Conservation (phyloP, 1,284 basidiomycete species). For the Ustilago esculenta region DNA sequence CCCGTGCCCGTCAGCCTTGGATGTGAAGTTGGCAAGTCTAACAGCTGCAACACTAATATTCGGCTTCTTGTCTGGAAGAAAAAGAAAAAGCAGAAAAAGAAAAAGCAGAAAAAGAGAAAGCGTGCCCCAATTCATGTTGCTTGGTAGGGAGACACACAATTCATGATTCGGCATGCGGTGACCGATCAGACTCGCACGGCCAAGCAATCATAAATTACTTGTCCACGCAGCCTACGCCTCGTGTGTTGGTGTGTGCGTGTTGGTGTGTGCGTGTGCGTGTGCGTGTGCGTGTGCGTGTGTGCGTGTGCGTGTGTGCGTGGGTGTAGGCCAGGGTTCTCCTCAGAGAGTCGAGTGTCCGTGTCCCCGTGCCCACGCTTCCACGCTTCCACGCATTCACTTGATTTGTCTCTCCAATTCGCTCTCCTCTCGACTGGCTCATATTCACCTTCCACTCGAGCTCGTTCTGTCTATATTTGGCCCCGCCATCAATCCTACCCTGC, state of each 20-base stretch:
- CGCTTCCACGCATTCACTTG: conserved; percentile 31
- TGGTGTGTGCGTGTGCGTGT: conserved; percentile 6
- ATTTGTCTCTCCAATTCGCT: background rate
- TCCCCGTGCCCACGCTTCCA: conserved; percentile 10
- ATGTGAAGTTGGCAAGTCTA: background rate
- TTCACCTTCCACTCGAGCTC: background rate
- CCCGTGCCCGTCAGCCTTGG: no score
- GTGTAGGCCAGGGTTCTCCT: no score
- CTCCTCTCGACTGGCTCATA: background rate
- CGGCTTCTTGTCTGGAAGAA: conserved; percentile 2
- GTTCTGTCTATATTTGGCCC: no score
- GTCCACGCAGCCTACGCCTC: no score
- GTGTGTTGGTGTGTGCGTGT: conserved; percentile 2
- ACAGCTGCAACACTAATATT: background rate
- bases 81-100: background rate
- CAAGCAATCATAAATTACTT: background rate
- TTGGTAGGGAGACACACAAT: no score
- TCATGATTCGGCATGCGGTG: no score
- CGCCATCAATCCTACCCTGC: background rate
- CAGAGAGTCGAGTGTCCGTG: no score
- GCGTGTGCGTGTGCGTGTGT: no score
- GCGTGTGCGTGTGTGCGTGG: no score
- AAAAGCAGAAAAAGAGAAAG: background rate
- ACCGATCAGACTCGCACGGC: background rate
- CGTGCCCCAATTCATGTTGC: no score